These are phyloP conservation scores for Mycena kentingensis DNA, from an alignment of 768 basidiomycete genomes.

Conservation along the genomic window DNA sequence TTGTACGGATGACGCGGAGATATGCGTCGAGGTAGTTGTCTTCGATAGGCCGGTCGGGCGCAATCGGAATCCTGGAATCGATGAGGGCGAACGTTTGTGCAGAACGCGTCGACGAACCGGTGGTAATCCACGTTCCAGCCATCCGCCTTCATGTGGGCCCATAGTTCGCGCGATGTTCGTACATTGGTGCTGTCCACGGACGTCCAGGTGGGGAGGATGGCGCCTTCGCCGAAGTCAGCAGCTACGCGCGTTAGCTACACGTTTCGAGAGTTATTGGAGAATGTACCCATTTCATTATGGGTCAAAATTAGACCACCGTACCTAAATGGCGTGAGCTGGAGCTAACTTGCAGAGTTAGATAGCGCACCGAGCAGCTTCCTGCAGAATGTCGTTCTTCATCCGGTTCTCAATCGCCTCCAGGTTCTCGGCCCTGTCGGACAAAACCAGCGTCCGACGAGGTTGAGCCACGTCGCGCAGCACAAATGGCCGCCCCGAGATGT, in stretches of 20 bases:
- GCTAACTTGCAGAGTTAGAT: slow-evolving; percentile 1
- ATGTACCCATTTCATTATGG: slow-evolving; percentile 84
- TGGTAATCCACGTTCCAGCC: slow-evolving; percentile 96
- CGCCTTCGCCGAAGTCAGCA: slow-evolving; percentile 68
- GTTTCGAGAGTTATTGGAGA: background rate
- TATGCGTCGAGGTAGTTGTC: slow-evolving; percentile 97
- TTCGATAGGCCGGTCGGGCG: slow-evolving; percentile 90
- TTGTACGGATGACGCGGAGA: slow-evolving; percentile 72
- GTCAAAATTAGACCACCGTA: slow-evolving; percentile 90
- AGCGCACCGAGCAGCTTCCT: slow-evolving; percentile 71
- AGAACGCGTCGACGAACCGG: slow-evolving; percentile 47
- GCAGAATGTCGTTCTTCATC: slow-evolving; percentile 87
- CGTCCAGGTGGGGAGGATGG: slow-evolving; percentile 92
- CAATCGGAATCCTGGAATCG: slow-evolving; percentile 80
- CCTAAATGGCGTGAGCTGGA: slow-evolving; percentile 38
- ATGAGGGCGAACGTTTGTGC: background rate
- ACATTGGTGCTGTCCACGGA: slow-evolving; percentile 81
- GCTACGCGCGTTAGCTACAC: slow-evolving; percentile 35
- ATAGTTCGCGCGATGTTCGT: slow-evolving; percentile 86
- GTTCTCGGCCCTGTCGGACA: slow-evolving; percentile 94
- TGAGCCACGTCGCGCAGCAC: slow-evolving; percentile 87
- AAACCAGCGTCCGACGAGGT: slow-evolving; percentile 72
- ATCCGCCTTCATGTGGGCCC: slow-evolving; percentile 71
- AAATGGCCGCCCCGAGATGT: slow-evolving; percentile 90
- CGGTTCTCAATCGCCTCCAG: slow-evolving; percentile 90